phyloP scores from a whole-genome alignment of 2,329 filamentous ascomycete species.

The Botrytis sinoallii region DNA sequence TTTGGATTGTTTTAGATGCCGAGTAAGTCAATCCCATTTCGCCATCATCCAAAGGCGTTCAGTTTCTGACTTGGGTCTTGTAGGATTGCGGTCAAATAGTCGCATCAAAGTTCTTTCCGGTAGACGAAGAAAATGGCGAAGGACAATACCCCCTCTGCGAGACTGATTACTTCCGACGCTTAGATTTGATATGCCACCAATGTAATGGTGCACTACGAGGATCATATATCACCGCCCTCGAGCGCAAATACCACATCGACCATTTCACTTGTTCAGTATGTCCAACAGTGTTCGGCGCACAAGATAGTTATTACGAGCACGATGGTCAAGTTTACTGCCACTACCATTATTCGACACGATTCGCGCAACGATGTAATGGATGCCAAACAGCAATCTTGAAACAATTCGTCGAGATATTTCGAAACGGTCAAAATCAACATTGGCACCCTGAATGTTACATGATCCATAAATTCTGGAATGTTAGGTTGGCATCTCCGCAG shows the following conservation, averaged over 20 bases:
- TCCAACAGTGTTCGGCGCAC: conserved; percentile 94
- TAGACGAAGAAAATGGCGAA: conserved; percentile 81
- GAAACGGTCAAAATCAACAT: conserved; percentile 96
- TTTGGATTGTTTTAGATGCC: conserved; percentile 95
- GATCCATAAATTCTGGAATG: conserved; percentile 99
- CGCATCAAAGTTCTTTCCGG: conserved; percentile 97
- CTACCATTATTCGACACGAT: conserved; percentile 97
- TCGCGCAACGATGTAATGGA: conserved; percentile 92
- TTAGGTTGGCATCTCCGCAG: conserved; percentile 60
- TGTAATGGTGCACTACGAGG: conserved; percentile 91
- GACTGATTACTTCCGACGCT: conserved; percentile 91
- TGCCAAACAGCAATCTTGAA: conserved; percentile 97
- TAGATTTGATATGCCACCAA: conserved; percentile 86
- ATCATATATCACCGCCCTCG: conserved; percentile 95
- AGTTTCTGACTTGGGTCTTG: conserved; percentile 27
- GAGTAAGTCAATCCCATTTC: conserved; percentile 52
- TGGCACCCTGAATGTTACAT: conserved; percentile 99
- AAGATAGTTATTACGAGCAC: conserved; percentile 98
- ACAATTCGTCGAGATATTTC: conserved; percentile 98
- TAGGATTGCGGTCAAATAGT: conserved; percentile 97
- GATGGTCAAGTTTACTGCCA: conserved; percentile 96
- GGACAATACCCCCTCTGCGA: conserved; percentile 95
- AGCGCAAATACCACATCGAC: conserved; percentile 98
- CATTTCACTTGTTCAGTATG: conserved; percentile 98
- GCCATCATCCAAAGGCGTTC: background rate